Conservation (phyloP, 257 asterid species). For the Solanum dulcamara region DNA sequence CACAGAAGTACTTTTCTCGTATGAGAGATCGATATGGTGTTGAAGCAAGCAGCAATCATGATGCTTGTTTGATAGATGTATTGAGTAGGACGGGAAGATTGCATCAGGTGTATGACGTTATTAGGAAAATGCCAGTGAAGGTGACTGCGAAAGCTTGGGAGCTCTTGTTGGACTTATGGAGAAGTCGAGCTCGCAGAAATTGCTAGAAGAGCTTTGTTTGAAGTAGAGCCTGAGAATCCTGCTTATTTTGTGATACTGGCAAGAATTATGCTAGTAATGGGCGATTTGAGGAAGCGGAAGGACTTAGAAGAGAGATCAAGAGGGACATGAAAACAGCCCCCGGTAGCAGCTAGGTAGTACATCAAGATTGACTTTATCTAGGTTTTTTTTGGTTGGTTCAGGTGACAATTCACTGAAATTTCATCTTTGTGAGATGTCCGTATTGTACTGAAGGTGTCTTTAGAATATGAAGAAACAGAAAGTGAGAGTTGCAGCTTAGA, state of each 20-base stretch:
- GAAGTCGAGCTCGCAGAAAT: slow-evolving; percentile 33
- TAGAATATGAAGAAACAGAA: not conserved
- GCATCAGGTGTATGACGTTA: slow-evolving; percentile 29
- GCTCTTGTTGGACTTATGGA: slow-evolving; percentile 37
- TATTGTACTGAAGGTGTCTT: not conserved
- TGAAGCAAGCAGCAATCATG: slow-evolving; percentile 26
- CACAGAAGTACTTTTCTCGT: slow-evolving; percentile 13
- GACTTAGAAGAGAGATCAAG: slow-evolving; percentile 20
- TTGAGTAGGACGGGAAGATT: slow-evolving; percentile 30
- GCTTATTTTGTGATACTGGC: slow-evolving; percentile 30
- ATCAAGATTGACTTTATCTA: not conserved
- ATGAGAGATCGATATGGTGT: slow-evolving; percentile 20
- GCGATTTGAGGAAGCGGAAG: slow-evolving; percentile 17
- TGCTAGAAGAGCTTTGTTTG: slow-evolving; percentile 31
- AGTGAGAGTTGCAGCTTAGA: not conserved
- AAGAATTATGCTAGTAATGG: slow-evolving; percentile 25
- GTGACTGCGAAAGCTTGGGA: slow-evolving; percentile 46
- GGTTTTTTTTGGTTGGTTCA: not conserved
- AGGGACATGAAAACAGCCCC: slow-evolving; percentile 23
- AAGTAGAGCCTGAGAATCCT: slow-evolving; percentile 31
- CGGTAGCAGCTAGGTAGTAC: slow-evolving; percentile 34
- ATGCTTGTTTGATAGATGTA: slow-evolving; percentile 38
- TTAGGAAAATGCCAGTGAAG: slow-evolving; percentile 25
- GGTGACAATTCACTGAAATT: not conserved
- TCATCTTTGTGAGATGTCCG: not conserved